A percentile compares a stretch with the other conserved stretches of the same genome.
phyloP scores from a whole-genome alignment of 495 filamentous ascomycete genomes.

The Neurospora sp. region DNA sequence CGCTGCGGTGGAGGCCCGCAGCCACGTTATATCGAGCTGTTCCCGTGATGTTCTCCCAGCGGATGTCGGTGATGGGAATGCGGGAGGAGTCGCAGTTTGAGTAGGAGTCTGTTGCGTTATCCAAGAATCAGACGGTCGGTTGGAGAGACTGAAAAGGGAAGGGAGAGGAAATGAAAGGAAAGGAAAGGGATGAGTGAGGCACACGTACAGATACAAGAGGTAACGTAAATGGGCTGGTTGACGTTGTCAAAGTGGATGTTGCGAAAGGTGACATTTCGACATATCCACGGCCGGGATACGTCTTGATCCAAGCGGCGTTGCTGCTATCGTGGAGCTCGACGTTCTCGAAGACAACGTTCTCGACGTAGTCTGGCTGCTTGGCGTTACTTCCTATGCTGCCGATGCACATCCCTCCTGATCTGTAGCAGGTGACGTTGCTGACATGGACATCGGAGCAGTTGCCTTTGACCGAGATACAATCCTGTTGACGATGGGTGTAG shows the following conservation, averaged over 20 bases:
- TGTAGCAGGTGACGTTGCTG: conserved; percentile 31
- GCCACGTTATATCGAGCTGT: conserved; percentile 15
- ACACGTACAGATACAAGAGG: conserved; percentile 40
- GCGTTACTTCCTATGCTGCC: conserved; percentile 29
- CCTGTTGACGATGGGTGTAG: too few relatives aligned
- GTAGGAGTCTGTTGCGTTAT: conserved; percentile 30
- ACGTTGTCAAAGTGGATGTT: conserved; percentile 39
- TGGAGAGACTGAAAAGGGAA: too few relatives aligned
- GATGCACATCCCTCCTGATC: conserved; percentile 28
- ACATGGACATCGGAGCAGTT: conserved; percentile 46
- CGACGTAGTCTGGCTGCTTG: conserved; percentile 24
- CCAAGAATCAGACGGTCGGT: too few relatives aligned
- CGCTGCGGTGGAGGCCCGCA: conserved; percentile 41
- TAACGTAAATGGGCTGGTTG: conserved; percentile 49
- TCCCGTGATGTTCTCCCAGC: conserved; percentile 48
- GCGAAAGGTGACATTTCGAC: conserved; percentile 44
- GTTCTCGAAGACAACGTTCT: conserved; percentile 32
- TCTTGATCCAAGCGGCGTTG: conserved; percentile 49
- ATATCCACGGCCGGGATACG: conserved; percentile 36
- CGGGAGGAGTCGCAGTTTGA: conserved; percentile 41
- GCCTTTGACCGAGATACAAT: conserved; percentile 53
- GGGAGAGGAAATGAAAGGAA: background rate
- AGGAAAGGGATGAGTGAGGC: background rate
- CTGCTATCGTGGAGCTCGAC: conserved; percentile 34
- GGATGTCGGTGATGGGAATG: conserved; percentile 39